These are phyloP conservation scores for Diutina ranongensis DNA, from an alignment of 1,139 yeast species.

Conservation along the genomic window DNA sequence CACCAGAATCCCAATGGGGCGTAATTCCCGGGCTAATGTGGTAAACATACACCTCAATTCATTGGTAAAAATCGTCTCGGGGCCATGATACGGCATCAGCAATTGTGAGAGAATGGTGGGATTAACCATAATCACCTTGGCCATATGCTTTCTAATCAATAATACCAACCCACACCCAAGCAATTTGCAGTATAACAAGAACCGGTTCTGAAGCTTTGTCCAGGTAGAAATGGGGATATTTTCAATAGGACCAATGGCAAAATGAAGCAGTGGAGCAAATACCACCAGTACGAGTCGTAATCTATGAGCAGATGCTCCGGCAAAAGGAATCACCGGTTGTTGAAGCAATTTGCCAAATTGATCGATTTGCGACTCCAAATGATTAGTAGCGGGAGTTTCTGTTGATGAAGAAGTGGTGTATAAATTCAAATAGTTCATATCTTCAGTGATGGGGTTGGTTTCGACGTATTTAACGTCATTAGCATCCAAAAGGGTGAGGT, in stretches of 20 bases:
- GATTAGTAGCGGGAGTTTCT: too few species aligned
- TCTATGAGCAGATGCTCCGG: conserved; percentile 42
- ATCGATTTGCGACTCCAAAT: conserved; percentile 15
- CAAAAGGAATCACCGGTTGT: conserved; percentile 32
- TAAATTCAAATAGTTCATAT: conserved; percentile 34
- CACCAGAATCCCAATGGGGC: conserved; percentile 29
- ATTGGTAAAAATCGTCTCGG: conserved; percentile 33
- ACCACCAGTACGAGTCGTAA: conserved; percentile 46
- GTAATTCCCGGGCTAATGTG: conserved; percentile 27
- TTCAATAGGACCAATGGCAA: conserved; percentile 63
- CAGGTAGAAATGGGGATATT: conserved; percentile 41
- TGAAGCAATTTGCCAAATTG: conserved; percentile 17
- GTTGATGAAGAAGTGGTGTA: too few species aligned
- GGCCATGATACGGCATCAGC: conserved; percentile 37
- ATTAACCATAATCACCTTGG: conserved; percentile 25
- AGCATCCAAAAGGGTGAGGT: conserved; percentile 57
- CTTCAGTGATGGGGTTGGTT: conserved; percentile 42
- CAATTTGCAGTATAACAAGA: conserved; percentile 35
- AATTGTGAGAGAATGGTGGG: conserved; percentile 34
- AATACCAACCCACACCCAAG: conserved; percentile 47
- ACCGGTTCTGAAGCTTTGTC: conserved; percentile 37
- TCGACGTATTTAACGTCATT: conserved; percentile 50
- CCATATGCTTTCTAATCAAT: conserved; percentile 36
- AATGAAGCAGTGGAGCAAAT: conserved; percentile 52
- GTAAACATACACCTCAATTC: conserved; percentile 27